Base-by-base conservation (phyloP, 1,139 yeast species). In the Diutina catenulata region DNA sequence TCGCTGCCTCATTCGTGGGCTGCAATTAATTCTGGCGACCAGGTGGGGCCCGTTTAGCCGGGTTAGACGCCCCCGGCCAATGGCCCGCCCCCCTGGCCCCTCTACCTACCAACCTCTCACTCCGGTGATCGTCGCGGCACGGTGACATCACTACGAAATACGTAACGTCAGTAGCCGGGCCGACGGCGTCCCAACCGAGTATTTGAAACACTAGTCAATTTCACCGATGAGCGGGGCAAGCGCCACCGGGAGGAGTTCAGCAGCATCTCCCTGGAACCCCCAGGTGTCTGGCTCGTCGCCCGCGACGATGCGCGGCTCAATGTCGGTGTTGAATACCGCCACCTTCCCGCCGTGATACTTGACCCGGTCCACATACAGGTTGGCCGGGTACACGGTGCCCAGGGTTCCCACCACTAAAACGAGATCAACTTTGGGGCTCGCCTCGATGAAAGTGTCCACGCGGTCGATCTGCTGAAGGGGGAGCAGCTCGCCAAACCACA, bases 401-500 rank as follows among this genome's bases (percentile, higher is more conserved):
- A 91, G 78, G 2, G 95, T 83, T 1, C 95, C 95, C 14, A 86
- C 74, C 3, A 87, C 94, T 38, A 86, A 58, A 4, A 86, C 76
- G 49, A 86, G 58, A 50, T 86, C 95, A 16, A 82, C 79, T 9
- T 64, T 60, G 6, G 56, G 66, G 16, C 60, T 56, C 20, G 60
- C 52, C 42, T 76, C 71, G n/a, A 84, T 67, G 47, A 81, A 86
- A 36, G 70, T 73, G 57, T 86, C 95, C 4, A 86, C 83, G 28
- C 60, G 59, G 43, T 76, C 77, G 41, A 86, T 68, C 9, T 68
- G 68, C 37, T 60, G 60, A 41, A 82, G 56, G 1, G 94, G 84
- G 37, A 86, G 59, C 9, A 86, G 69, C 54, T 86, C 96, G 4
- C 95, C 95, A 57, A 80, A 84, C 95, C 95, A 86, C 3, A 84